Percentiles rank a stretch among this genome's conserved stretches.
Evolutionary conservation across 352 stramenopile genomes (phyloP).

Genomic region (Pythium guiyangense): DNA sequence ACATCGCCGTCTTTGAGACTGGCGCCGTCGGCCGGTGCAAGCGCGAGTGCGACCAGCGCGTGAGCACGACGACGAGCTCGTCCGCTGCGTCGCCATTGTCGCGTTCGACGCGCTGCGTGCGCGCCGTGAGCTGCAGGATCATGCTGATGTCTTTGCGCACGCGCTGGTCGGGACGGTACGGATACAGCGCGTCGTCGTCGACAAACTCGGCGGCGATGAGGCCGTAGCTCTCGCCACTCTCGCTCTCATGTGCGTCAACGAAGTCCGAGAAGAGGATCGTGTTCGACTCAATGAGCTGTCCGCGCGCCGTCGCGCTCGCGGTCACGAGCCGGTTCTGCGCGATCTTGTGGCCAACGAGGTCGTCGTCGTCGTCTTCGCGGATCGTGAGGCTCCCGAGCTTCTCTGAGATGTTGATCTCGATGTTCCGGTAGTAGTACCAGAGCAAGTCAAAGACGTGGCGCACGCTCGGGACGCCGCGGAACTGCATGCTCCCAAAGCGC

Average conservation of each 20-base stretch:
- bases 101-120: constrained; percentile 12
- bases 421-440: constrained; percentile 30
- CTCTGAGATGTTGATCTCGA: constrained; percentile 47
- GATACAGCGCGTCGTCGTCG: constrained; percentile 36
- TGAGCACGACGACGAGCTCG: constrained; percentile 37
- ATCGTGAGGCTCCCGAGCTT: constrained; percentile 37
- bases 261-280: constrained; percentile 35
- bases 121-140: constrained; percentile 20
- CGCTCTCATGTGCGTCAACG: constrained; percentile 16
- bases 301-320: constrained; percentile 11
- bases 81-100: constrained; percentile 11
- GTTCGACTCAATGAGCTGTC: constrained; percentile 32
- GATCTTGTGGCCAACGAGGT: constrained; percentile 21
- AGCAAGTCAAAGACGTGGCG: constrained; percentile 32
- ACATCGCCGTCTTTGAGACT: constrained; percentile 5
- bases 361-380: constrained; percentile 34
- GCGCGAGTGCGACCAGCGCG: constrained; percentile 36
- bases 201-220: constrained; percentile 35
- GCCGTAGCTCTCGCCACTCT: constrained; percentile 26
- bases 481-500: constrained; percentile 46
- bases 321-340: constrained; percentile 30
- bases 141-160: constrained; percentile 37
- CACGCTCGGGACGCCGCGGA: constrained; percentile 24
- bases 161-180: constrained; percentile 33
- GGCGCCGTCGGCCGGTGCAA: constrained; percentile 25